Evolutionary conservation across 495 filamentous ascomycete genomes (phyloP), one percentile per base, ranked within the genome.

Genomic region (Aspergillus bertholletiae): DNA sequence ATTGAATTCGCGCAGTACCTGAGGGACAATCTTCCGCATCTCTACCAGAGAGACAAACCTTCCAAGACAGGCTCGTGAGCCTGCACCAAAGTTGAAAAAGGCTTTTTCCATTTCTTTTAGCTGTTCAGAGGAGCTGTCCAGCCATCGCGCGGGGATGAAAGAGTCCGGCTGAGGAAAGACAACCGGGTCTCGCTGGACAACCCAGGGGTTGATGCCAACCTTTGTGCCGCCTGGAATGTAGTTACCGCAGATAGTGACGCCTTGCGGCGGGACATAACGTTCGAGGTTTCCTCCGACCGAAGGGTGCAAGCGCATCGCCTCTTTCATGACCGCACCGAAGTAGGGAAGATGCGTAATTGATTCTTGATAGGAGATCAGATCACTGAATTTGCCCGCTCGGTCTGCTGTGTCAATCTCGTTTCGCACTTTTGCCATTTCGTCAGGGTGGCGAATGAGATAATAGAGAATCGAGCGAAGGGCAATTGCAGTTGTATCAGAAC

Each of bases 11-110:
- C 84, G 74, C 60, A 92, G 62, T 55, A 92, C 70, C 54, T 79
- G 84, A 39, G 88, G 89, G 22, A 92, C 79, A 41, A 92, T 61
- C 74, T 93, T 93, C 56, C 88, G 86, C 54, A 92, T 87, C 78
- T 92, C 89, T 64, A 90, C 58, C 61, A 90, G 60, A 26, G 80
- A 83, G 54, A 93, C 88, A 54, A 89, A 87, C 80, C 81, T 81
- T 1, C 86, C 86, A 30, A 86, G 80, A 59, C 86, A 89, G 2
- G 79, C 80, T 41, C 85, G 63, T 7, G 74, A 68, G 3, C 86
- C 86, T 5, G 79, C 77, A 1, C 86, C 85, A 71, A 86, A 89
- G 22, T 62, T 68, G 5, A 80, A 65, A 49, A 76, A 64, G 30
- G 54, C 55, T 17, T 60, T 41, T 8, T 65, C 60, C 64, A 67